Conservation (phyloP, 495 filamentous ascomycete genomes). For the Hyphodiscus hymeniophilus region DNA sequence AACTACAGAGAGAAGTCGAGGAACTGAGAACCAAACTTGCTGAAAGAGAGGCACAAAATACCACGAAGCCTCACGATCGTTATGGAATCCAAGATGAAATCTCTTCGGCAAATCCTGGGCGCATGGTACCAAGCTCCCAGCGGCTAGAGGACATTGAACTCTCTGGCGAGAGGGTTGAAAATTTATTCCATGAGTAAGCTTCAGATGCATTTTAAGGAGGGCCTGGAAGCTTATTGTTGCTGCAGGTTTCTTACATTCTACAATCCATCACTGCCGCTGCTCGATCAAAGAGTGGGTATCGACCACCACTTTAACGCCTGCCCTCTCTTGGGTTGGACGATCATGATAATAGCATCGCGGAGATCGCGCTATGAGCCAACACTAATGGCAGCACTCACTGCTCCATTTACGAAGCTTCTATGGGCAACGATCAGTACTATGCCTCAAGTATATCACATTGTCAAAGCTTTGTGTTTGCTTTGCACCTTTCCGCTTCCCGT, state of each 20-base stretch:
- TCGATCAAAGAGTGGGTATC: slow-evolving; percentile 56
- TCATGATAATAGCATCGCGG: slow-evolving; percentile 70
- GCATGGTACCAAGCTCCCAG: slow-evolving; percentile 38
- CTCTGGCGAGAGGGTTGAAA: not conserved
- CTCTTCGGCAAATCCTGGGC: slow-evolving; percentile 62
- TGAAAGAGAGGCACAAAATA: slow-evolving; percentile 2
- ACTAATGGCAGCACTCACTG: slow-evolving; percentile 59
- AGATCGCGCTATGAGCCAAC: slow-evolving; percentile 55
- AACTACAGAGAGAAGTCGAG: not conserved
- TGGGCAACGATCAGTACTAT: slow-evolving; percentile 74
- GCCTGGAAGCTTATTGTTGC: not conserved
- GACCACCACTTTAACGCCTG: slow-evolving; percentile 68
- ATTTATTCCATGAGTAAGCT: slow-evolving; percentile 56
- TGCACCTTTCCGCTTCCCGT: slow-evolving; percentile 86
- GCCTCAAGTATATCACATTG: slow-evolving; percentile 74
- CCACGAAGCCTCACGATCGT: slow-evolving; percentile 40
- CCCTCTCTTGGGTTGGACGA: slow-evolving; percentile 75
- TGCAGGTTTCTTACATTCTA: slow-evolving; percentile 67
- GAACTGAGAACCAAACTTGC: not conserved
- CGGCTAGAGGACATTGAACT: slow-evolving; percentile 21
- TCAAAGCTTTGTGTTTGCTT: slow-evolving; percentile 77
- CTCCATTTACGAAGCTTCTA: slow-evolving; percentile 55
- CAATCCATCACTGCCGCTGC: slow-evolving; percentile 75
- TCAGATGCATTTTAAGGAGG: slow-evolving; percentile 46
- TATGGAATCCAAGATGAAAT: slow-evolving; percentile 54